Conservation (phyloP, 73 alveolate genomes). For the Effrenium voratum region DNA sequence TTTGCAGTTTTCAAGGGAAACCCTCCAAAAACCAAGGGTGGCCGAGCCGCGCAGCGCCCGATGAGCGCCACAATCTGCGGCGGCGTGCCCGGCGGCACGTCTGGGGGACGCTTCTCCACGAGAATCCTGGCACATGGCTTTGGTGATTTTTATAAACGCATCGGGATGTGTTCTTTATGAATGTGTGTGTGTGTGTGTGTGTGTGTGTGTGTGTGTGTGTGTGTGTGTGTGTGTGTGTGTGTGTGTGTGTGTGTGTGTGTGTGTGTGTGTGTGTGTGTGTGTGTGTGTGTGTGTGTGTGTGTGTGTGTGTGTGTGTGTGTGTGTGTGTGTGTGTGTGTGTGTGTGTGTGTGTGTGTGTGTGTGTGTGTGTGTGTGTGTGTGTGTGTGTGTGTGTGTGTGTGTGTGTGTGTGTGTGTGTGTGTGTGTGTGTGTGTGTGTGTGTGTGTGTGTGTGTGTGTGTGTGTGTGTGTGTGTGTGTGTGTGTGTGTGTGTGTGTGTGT, state of each 20-base stretch:
- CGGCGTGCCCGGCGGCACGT: conserved; percentile 39
- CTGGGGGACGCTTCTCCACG: conserved; percentile 86
- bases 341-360: conserved; percentile 27
- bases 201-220: not conserved
- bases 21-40: too few relatives aligned
- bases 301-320: not conserved
- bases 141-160: not conserved
- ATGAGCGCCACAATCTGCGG: conserved; percentile 46
- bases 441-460: conserved; percentile 33
- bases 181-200: not conserved
- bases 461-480: not conserved
- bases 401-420: conserved; percentile 29
- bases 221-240: conserved; percentile 2
- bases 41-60: conserved; percentile 51
- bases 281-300: conserved; percentile 16
- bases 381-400: conserved; percentile 30
- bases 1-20: too few relatives aligned
- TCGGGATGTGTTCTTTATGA: not conserved
- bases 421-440: conserved; percentile 30
- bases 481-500: conserved; percentile 23
- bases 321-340: not conserved
- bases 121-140: conserved; percentile 45
- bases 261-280: conserved; percentile 10
- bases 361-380: conserved; percentile 24
- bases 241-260: not conserved